A percentile compares a stretch with the other conserved stretches of the same genome.
These are phyloP conservation scores for Pythium periplocum DNA, from an alignment of 352 stramenopile genomes.

Conservation along the genomic window DNA sequence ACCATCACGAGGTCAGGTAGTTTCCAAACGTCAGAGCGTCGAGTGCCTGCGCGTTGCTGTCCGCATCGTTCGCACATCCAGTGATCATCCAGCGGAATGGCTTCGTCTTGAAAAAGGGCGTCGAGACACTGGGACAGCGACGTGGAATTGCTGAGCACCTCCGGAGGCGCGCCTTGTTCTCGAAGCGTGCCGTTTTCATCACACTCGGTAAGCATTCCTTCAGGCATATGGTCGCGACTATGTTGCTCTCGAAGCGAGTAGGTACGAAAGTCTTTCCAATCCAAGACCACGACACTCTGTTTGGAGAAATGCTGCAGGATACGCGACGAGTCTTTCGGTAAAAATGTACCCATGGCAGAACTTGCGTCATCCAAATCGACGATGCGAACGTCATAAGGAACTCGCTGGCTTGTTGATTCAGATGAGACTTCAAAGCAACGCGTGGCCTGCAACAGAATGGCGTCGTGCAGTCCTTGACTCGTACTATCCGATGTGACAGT, in stretches of 20 bases:
- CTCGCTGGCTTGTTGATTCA: not conserved
- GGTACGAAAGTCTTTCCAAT: constrained; percentile 35
- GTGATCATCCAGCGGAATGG: constrained; percentile 62
- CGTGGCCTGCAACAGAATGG: constrained; percentile 61
- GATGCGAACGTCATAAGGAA: constrained; percentile 52
- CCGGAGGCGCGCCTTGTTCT: constrained; percentile 5
- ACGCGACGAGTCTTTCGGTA: constrained; percentile 43
- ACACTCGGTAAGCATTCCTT: constrained; percentile 26
- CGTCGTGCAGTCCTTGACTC: constrained; percentile 53
- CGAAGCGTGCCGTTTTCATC: constrained; percentile 2
- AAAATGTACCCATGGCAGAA: constrained; percentile 21
- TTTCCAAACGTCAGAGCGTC: constrained; percentile 61
- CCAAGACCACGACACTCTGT: constrained; percentile 70
- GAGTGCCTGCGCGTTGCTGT: constrained; percentile 48
- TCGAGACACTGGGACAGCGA: constrained; percentile 67
- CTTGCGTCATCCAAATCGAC: constrained; percentile 60
- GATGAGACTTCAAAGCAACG: constrained; percentile 32
- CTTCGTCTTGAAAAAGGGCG: constrained; percentile 60
- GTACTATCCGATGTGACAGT: constrained; percentile 67
- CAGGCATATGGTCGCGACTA: constrained; percentile 21
- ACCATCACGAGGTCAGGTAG: constrained; percentile 84
- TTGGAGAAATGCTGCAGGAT: constrained; percentile 72
- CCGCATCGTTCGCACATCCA: constrained; percentile 74
- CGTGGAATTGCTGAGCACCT: constrained; percentile 26
- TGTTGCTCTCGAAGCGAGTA: constrained; percentile 25